Percentiles rank a stretch among this genome's conserved stretches.
phyloP scores from a whole-genome alignment of 163 green algal genomes.

The Scenedesmus sp. region DNA sequence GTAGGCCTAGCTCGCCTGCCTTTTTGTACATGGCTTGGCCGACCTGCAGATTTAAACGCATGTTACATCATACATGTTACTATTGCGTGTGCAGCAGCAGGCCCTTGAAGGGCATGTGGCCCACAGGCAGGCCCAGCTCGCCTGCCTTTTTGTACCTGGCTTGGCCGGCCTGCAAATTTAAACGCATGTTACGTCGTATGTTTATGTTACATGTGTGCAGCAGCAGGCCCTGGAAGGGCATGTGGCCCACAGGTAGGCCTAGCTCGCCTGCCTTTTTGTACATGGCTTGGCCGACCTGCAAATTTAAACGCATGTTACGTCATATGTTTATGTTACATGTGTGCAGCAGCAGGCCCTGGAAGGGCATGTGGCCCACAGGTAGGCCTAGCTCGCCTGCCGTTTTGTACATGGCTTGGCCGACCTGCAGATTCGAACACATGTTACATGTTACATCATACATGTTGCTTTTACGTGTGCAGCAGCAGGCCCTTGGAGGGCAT shows the following conservation, averaged over 20 bases:
- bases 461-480: slow-evolving; percentile 60
- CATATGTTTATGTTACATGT: background rate
- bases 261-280: slow-evolving; percentile 68
- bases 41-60: slow-evolving; percentile 27
- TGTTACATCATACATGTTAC: background rate
- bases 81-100: slow-evolving; percentile 54
- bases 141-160: slow-evolving; percentile 66
- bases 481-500: slow-evolving; percentile 70
- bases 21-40: slow-evolving; percentile 62
- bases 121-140: slow-evolving; percentile 65
- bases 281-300: slow-evolving; percentile 58
- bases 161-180: slow-evolving; percentile 30
- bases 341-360: too few species aligned
- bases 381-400: background rate
- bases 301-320: background rate
- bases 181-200: too few species aligned
- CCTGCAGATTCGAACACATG: background rate
- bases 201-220: slow-evolving; percentile 49
- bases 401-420: background rate
- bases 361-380: background rate
- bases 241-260: slow-evolving; percentile 66
- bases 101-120: slow-evolving; percentile 68
- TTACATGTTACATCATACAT: slow-evolving; percentile 25
- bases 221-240: slow-evolving; percentile 67
- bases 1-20: slow-evolving; percentile 68